Base-by-base conservation (phyloP, 192 early-diverging fungal species). In the Entomortierella lignicola region DNA sequence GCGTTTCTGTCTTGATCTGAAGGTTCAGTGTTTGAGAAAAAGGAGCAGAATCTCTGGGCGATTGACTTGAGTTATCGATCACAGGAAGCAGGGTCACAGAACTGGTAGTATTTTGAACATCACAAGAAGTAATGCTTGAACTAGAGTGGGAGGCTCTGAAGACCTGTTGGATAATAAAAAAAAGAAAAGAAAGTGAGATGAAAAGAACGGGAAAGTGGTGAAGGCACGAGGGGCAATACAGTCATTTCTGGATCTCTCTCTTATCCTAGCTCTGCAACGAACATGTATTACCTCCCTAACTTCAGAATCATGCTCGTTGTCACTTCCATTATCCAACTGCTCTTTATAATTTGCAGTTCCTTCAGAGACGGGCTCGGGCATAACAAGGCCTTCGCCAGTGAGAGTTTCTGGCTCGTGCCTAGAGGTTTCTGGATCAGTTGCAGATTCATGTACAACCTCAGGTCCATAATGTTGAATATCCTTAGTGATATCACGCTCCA, bases 251-350 rank as follows among this genome's bases (percentile, higher is more conserved):
- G n/a, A n/a, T n/a, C n/a, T n/a, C n/a, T n/a, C n/a, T n/a, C n/a
- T n/a, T n/a, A n/a, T n/a, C n/a, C n/a, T n/a, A 26, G 27, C 47
- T 42, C 34, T 17, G 37, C 20, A 17, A 11, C 13, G 2, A 17
- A 20, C 30, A 0, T 6, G 41, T 34, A 61, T 39, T 53, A 79
- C 75, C 62, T 79, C 56, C 48, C 56, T 27, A 21, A 79, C 68
- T 39, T 79, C 75, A 60, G 42, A 42, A 50, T 79, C 75, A 20
- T 79, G 56, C 20, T 79, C 75, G 37, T 74, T 53, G 52, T 74
- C 72, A 42, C 63, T 66, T 17, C 6, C 55, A 4, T 39, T 18
- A 3, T 47, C 15, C 4, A 7, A 37, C 10, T 37, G 34, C 4
- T 37, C 10, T 10, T 37, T 4, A 4, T 37, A 4, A 7, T 37